Evolutionary conservation across 495 filamentous ascomycete species (phyloP).

Genomic region (Pyronema domesticum): DNA sequence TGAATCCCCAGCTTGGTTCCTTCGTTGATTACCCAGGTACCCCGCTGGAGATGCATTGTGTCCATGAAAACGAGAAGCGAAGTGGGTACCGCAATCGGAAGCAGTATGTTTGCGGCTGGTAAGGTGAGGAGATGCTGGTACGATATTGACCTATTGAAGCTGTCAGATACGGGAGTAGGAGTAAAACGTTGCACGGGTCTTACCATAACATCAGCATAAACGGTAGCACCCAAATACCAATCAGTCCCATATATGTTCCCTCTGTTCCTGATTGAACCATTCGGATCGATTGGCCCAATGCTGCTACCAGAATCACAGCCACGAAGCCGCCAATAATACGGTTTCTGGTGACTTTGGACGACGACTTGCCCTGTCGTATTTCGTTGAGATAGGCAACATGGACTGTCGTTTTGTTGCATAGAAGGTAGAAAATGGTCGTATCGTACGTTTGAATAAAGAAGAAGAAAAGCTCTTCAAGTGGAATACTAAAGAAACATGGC

Average conservation of each 20-base stretch:
- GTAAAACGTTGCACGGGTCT: slow-evolving; percentile 6
- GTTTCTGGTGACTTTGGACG: slow-evolving; percentile 6
- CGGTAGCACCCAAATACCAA: slow-evolving; percentile 46
- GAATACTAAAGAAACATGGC: slow-evolving; percentile 38
- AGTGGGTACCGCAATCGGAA: slow-evolving; percentile 43
- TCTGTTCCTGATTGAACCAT: slow-evolving; percentile 23
- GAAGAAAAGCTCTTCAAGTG: slow-evolving; percentile 53
- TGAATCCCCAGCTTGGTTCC: slow-evolving; percentile 42
- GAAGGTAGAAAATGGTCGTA: slow-evolving; percentile 44
- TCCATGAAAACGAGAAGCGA: slow-evolving; percentile 52
- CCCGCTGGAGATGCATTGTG: slow-evolving; percentile 39
- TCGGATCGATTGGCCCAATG: slow-evolving; percentile 13
- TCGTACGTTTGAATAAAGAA: slow-evolving; percentile 60
- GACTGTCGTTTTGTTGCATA: slow-evolving; percentile 44
- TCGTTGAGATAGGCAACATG: slow-evolving; percentile 36
- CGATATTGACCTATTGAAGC: slow-evolving; percentile 26
- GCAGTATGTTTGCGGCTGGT: slow-evolving; percentile 32
- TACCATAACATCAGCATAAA: slow-evolving; percentile 44
- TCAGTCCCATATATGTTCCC: slow-evolving; percentile 46
- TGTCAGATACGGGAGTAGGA: not conserved
- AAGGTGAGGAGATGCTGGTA: slow-evolving; percentile 41
- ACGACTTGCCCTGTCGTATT: slow-evolving; percentile 1
- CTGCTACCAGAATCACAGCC: not conserved
- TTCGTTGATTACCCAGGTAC: slow-evolving; percentile 47
- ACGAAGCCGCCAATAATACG: not conserved